Evolutionary conservation across 2,329 filamentous ascomycete genomes (phyloP), one percentile per base, ranked within the genome.

Genomic region (Colletotrichum costaricense): DNA sequence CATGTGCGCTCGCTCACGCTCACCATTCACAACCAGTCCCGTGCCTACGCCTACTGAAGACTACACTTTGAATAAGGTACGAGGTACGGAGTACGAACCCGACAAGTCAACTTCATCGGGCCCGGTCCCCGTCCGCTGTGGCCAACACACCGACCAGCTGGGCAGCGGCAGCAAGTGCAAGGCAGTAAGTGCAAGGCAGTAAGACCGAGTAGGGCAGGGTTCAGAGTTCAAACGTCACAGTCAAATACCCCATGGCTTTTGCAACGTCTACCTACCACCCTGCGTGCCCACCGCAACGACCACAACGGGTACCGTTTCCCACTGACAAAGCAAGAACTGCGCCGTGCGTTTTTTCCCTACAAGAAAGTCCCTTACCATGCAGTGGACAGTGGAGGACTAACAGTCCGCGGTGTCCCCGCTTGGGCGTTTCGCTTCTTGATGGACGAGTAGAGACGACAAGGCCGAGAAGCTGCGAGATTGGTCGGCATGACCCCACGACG

Each of bases 51-150:
- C 14, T 14, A 24, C 49, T 33, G 16, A 24, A 14, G 22, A 12
- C 62, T 7, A 30, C 9, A 7, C 28, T 11, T n/a, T 12, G 19
- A 60, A 56, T 70, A 73, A 57, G 60, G 60, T 70, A 65, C 70
- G 70, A 70, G 67, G 28, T 70, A 14, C n/a, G n/a, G 14, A 8
- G 42, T 35, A 60, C 60, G 67, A 70, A 70, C 49, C 70, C 67
- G 70, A 70, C 60, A 69, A 46, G 38, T 65, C 67, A 49, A 35
- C 35, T 59, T 28, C 60, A 42, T 28, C 56, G 28, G 49, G 38
- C 63, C 69, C 55, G 46, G 42, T 33, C 63, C 63, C 33, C 26
- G 46, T 58, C 54, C 46, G 22, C 26, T 56, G 22, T 38, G 30
- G 24, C 56, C 63, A 28, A 26, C 55, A 52, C 63, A 67, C 28